These are phyloP conservation scores for Huntiella bhutanensis DNA, from an alignment of 2,329 filamentous ascomycete genomes.

Conservation along the genomic window DNA sequence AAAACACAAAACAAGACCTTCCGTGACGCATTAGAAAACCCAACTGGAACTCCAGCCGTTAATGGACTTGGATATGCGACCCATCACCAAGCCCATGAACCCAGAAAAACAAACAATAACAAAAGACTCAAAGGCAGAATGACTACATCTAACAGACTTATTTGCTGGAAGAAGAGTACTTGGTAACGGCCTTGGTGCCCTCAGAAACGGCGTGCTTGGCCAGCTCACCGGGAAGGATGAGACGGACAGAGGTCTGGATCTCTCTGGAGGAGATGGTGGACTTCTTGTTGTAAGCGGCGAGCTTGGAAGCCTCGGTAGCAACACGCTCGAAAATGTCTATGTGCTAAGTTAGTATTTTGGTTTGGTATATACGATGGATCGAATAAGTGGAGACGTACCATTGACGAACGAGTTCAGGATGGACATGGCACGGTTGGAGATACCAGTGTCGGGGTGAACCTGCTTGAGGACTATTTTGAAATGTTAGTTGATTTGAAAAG, in stretches of 20 bases:
- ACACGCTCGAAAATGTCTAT: conserved; percentile 99
- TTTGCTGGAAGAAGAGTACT: conserved; percentile 99
- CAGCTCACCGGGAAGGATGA: conserved; percentile 95
- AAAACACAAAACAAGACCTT: conserved; percentile 35
- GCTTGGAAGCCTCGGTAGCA: conserved; percentile 95
- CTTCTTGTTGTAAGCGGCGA: conserved; percentile 99
- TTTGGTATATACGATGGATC: background rate
- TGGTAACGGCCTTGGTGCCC: conserved; percentile 99
- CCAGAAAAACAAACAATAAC: conserved; percentile 38
- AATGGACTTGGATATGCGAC: conserved; percentile 22
- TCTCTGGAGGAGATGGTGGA: conserved; percentile 98
- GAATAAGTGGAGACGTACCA: conserved; percentile 36
- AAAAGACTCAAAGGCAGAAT: conserved; percentile 26
- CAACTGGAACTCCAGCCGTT: conserved; percentile 22
- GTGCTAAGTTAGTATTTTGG: conserved; percentile 14
- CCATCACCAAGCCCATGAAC: conserved; percentile 32
- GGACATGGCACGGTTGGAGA: conserved; percentile 99
- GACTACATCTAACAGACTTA: conserved; percentile 31
- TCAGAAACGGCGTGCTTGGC: conserved; percentile 99
- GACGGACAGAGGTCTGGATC: conserved; percentile 94
- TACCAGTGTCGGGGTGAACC: conserved; percentile 99
- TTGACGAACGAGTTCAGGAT: conserved; percentile 99
- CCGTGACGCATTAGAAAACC: conserved; percentile 57
- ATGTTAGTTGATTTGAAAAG: conserved; percentile 10
- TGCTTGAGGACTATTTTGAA: conserved; percentile 74